These are phyloP conservation scores for Botryotinia convoluta DNA, from an alignment of 2,329 filamentous ascomycete species.

Conservation along the genomic window DNA sequence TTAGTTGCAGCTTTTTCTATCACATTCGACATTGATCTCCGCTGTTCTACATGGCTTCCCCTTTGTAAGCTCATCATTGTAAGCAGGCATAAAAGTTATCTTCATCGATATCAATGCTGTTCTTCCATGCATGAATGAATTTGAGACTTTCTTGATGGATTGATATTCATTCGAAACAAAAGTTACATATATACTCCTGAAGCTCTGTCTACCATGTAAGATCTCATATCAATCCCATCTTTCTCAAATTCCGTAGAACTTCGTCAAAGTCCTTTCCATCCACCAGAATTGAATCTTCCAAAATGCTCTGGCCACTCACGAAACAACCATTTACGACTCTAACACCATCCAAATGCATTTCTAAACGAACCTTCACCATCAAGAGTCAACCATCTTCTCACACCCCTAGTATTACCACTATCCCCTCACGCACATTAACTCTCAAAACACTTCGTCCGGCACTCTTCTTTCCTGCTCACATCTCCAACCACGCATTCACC, in stretches of 20 bases:
- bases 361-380: neutral
- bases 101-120: neutral
- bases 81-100: neutral
- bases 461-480: neutral
- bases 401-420: accelerated
- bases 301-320: neutral
- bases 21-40: accelerated
- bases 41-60: neutral
- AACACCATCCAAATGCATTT: neutral
- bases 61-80: neutral
- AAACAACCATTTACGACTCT: neutral
- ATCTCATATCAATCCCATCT: neutral
- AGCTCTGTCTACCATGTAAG: neutral
- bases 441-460: neutral
- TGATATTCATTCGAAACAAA: neutral
- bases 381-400: neutral
- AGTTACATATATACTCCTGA: neutral
- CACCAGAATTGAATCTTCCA: neutral
- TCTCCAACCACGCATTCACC: neutral
- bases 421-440: neutral
- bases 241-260: neutral
- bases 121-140: neutral
- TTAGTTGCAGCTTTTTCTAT: neutral
- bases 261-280: neutral
- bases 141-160: neutral